Evolutionary conservation across 441 rosid genomes (phyloP).

Genomic region (Adansonia madagascariensis): DNA sequence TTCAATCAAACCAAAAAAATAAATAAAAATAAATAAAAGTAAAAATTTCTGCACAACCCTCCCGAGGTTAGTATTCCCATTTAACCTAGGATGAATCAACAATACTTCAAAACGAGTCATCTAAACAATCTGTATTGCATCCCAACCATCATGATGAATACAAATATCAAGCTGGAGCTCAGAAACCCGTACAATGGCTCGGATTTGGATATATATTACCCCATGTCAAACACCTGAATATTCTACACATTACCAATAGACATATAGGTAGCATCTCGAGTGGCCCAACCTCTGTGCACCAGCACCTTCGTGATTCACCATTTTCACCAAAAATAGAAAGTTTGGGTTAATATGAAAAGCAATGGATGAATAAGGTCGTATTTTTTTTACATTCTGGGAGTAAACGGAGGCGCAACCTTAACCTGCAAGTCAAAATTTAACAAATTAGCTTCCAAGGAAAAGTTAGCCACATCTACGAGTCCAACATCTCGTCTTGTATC

Average conservation of each 20-base stretch:
- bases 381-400: constrained; percentile 28
- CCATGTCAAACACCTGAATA: constrained; percentile 54
- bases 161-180: constrained; percentile 36
- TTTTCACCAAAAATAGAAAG: constrained; percentile 20
- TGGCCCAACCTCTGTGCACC: constrained; percentile 27
- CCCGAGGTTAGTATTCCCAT: constrained; percentile 26
- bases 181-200: constrained; percentile 38
- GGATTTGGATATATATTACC: constrained; percentile 14
- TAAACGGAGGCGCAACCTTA: constrained; percentile 32
- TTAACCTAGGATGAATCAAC: constrained; percentile 32
- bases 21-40: too few species aligned
- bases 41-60: constrained; percentile 45
- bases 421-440: constrained; percentile 30
- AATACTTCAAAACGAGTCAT: constrained; percentile 48
- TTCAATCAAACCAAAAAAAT: background rate
- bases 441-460: constrained; percentile 37
- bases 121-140: constrained; percentile 38
- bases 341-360: constrained; percentile 30
- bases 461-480: constrained; percentile 53
- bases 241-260: constrained; percentile 47
- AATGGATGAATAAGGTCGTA: constrained; percentile 34
- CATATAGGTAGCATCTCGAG: constrained; percentile 27
- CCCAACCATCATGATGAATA: constrained; percentile 35
- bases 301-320: constrained; percentile 33
- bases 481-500: constrained; percentile 97